Evolutionary conservation across 1,284 basidiomycete species (phyloP), one percentile per base, ranked within the genome.

Genomic region (Lentinus polychrous): DNA sequence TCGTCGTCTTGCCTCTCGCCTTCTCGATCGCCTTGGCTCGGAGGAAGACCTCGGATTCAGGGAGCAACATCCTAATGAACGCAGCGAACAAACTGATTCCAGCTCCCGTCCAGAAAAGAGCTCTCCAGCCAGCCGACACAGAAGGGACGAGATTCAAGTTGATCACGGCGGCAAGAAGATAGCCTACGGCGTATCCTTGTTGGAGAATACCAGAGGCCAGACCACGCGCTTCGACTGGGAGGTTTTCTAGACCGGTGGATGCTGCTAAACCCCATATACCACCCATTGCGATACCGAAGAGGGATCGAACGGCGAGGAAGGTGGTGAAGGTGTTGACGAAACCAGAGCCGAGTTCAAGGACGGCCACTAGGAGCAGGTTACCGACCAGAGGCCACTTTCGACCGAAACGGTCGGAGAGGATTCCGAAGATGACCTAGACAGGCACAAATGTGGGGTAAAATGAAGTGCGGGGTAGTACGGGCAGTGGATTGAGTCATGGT

Each of bases 201-300:
- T 87, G 86, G 14, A 89, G 62, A 49, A 97, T 71, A 34, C 95
- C 95, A 14, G 82, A 87, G 14, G 83, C 86, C 2, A 97, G 69
- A 34, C 95, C 95, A 63, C 95, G 86, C 2, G 83, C 76, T 53
- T 89, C 86, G 23, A 88, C 81, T 0, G 94, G 94, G 20, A 97
- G 76, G 64, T 91, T 94, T 65, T 97, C 95, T 11, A 98, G 79
- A 0, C 88, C 86, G 0, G 86, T 91, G 0, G 85, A 73, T 1
- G 83, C 72, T 0, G 85, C 73, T 17, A 88, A 69, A n/a, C 86
- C 86, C 87, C 87, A 90, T 37, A 90, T 77, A 0, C 86, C 86
- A 40, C 85, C 91, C 93, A 96, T 96, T 5, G 82, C 85, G 47
- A 94, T 77, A 56, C 90, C 91, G 58, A 93, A 93, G 39, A 91